These are phyloP conservation scores for Populus simonii DNA, from an alignment of 345 rosid genomes.

Conservation along the genomic window DNA sequence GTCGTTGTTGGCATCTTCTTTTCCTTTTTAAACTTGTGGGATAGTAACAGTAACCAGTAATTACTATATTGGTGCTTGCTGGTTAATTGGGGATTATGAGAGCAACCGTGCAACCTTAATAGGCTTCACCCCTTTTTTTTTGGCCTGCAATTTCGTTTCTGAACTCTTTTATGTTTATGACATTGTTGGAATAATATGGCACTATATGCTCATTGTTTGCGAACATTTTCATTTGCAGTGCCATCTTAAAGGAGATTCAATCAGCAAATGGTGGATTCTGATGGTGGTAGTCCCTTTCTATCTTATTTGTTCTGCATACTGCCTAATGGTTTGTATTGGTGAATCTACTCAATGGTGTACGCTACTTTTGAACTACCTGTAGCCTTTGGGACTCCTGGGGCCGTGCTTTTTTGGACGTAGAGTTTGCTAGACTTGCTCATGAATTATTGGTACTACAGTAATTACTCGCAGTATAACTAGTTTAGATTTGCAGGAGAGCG, in stretches of 20 bases:
- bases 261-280: neutral
- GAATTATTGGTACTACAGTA: neutral
- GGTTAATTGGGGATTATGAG: no score
- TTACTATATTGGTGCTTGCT: neutral
- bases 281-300: neutral
- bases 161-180: no score
- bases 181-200: neutral
- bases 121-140: no score
- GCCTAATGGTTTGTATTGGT: neutral
- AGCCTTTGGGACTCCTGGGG: neutral
- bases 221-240: constrained; percentile 9
- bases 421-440: neutral
- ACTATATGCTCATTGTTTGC: neutral
- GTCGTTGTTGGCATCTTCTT: neutral
- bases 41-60: neutral
- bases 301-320: neutral
- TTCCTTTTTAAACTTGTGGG: neutral
- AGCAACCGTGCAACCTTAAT: no score
- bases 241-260: constrained; percentile 10
- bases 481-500: neutral
- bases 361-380: neutral
- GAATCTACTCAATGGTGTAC: neutral
- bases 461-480: neutral
- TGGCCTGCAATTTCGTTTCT: neutral
- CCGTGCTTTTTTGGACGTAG: neutral